Base-by-base conservation (phyloP, 441 rosid genomes). In the Macaranga tanarius region DNA sequence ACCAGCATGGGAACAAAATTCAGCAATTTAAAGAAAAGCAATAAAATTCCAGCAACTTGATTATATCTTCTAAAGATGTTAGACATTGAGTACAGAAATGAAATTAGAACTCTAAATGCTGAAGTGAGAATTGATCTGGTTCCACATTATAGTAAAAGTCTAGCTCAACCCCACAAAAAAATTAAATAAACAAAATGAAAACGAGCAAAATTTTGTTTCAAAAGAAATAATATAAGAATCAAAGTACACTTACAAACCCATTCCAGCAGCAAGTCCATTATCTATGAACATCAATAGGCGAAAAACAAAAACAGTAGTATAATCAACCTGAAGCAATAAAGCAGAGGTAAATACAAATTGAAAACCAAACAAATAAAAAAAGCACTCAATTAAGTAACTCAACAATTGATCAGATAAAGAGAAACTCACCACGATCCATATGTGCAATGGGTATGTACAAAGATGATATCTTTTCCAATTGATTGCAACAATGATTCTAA, bases 261-360 rank as follows among this genome's bases (percentile, higher is more conserved):
- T 91, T 76, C 97, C 99, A 75, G 97, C 86, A 72, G 96, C 91
- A 64, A 96, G 95, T 67, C 97, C 96, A 80, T 93, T 93, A 85
- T 96, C 99, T 74, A 93, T 86, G 80, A 93, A 93, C 98, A 96
- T 93, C 83, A 96, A 84, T 76, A 93, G 76, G 50, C 97, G 98
- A 76, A 96, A 96, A 77, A 93, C 66, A 76, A 96, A 92, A 67
- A 96, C 98, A 22, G 93, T 77, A 26, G 93, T 86, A 82, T 96
- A 96, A 80, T 95, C 99, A 60, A 93, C 98, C 99, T 95, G 90
- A 82, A 76, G 48, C 61, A 76, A 76, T 10, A 79, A 71, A 54
- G 17, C 45, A 69, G 60, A 52, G 40, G 48, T 44, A 42, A 75
- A 73, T 59, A 48, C 54, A 67, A 31, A 22, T 50, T 57, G 9